Evolutionary conservation across 2,329 filamentous ascomycete species (phyloP).

Genomic region (Neurospora sp.): DNA sequence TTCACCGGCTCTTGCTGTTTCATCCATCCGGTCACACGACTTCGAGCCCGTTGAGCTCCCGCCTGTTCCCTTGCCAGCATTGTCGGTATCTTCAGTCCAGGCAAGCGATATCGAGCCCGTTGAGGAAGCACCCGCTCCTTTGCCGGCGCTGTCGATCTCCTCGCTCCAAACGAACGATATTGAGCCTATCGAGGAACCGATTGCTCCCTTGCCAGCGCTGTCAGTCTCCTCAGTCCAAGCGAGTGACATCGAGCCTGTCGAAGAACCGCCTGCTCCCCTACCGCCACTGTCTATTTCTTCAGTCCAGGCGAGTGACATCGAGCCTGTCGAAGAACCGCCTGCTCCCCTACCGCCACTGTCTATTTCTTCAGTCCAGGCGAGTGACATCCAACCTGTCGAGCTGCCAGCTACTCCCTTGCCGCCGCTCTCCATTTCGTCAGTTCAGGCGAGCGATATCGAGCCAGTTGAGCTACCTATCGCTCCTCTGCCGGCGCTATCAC

Average conservation of each 20-base stretch:
- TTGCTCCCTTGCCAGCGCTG: constrained; percentile 13
- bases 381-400: constrained; percentile 12
- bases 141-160: constrained; percentile 16
- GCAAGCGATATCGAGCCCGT: constrained; percentile 22
- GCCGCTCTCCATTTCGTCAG: constrained; percentile 21
- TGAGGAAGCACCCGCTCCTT: constrained; percentile 8
- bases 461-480: constrained; percentile 15
- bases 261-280: constrained; percentile 8
- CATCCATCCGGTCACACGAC: constrained; percentile 18
- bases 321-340: constrained; percentile 10
- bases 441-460: constrained; percentile 20
- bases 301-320: constrained; percentile 12
- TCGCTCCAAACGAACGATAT: constrained; percentile 13
- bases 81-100: constrained; percentile 29
- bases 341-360: constrained; percentile 15
- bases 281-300: constrained; percentile 16
- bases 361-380: constrained; percentile 28
- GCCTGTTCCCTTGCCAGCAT: constrained; percentile 9
- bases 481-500: constrained; percentile 17
- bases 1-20: constrained; percentile 7
- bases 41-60: constrained; percentile 16
- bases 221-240: constrained; percentile 25
- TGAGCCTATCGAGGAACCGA: constrained; percentile 16
- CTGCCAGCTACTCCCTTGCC: constrained; percentile 11
- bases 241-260: constrained; percentile 20